Percentiles rank a stretch among this genome's conserved stretches.
Evolutionary conservation across 495 filamentous ascomycete species (phyloP).

Genomic region (Tetracladium marchalianum): DNA sequence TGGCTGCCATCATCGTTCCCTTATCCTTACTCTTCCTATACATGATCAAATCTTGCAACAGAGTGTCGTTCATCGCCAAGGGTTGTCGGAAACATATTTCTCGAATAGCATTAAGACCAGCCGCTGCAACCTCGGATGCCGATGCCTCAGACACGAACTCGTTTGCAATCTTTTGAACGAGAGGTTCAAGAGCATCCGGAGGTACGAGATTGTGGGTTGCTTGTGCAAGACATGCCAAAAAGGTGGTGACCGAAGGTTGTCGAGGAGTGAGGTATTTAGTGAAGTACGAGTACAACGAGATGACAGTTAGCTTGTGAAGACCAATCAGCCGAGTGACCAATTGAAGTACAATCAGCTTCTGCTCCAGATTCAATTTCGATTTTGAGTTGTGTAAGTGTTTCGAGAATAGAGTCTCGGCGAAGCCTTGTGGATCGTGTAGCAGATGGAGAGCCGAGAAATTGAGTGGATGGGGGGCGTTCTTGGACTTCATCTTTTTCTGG

Average conservation of each 20-base stretch:
- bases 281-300: conserved; percentile 81
- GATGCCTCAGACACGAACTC: conserved; percentile 96
- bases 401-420: conserved; percentile 80
- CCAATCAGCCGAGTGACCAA: conserved; percentile 85
- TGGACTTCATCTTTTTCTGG: conserved; percentile 78
- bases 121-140: conserved; percentile 80
- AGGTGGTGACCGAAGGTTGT: conserved; percentile 87
- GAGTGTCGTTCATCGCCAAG: conserved; percentile 86
- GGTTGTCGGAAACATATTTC: conserved; percentile 91
- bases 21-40: conserved; percentile 98
- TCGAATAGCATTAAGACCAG: conserved; percentile 88
- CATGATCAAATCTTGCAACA: conserved; percentile 92
- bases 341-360: conserved; percentile 79
- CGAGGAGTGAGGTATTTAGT: conserved; percentile 78
- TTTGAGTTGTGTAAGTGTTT: conserved; percentile 85
- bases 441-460: conserved; percentile 99
- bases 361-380: conserved; percentile 80
- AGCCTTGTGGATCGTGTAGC: conserved; percentile 90
- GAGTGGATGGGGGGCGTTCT: conserved; percentile 71
- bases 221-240: conserved; percentile 87
- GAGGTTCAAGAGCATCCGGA: conserved; percentile 83
- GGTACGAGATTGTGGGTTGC: conserved; percentile 85
- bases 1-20: conserved; percentile 93
- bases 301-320: conserved; percentile 79
- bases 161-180: conserved; percentile 92